Evolutionary conservation across 2,329 filamentous ascomycete species (phyloP).

Genomic region (Paramyrothecium roridum): DNA sequence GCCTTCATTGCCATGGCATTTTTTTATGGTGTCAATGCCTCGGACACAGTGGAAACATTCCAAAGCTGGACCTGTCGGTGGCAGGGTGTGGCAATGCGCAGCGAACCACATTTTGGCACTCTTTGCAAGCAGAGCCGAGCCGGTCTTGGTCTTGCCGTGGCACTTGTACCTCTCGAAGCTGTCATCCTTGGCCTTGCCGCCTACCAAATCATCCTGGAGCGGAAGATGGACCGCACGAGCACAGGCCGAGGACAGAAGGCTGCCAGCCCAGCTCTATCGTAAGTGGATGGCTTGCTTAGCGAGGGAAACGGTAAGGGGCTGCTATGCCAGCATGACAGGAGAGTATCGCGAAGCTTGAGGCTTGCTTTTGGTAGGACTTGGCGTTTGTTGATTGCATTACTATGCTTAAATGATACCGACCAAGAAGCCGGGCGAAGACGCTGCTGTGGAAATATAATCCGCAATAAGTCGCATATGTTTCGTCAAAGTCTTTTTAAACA

Average conservation of each 20-base stretch:
- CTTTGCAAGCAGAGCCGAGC: constrained; percentile 56
- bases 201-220: constrained; percentile 42
- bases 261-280: constrained; percentile 24
- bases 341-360: neutral
- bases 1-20: constrained; percentile 52
- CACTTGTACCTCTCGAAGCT: constrained; percentile 56
- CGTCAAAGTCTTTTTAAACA: too few relatives aligned
- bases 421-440: too few relatives aligned
- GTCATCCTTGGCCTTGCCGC: constrained; percentile 42
- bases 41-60: constrained; percentile 48
- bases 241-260: constrained; percentile 27
- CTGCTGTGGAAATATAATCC: too few relatives aligned
- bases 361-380: too few relatives aligned
- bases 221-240: constrained; percentile 25
- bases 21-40: constrained; percentile 56
- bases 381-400: too few relatives aligned
- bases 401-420: too few relatives aligned
- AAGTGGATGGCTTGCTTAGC: neutral
- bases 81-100: constrained; percentile 47
- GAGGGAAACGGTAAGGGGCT: neutral
- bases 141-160: constrained; percentile 49
- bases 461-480: too few relatives aligned
- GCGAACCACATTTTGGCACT: constrained; percentile 51
- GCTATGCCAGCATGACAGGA: neutral
- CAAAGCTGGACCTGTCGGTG: constrained; percentile 64